Evolutionary conservation across 2,329 filamentous ascomycete species (phyloP).

Genomic region (Colletotrichum sp.): DNA sequence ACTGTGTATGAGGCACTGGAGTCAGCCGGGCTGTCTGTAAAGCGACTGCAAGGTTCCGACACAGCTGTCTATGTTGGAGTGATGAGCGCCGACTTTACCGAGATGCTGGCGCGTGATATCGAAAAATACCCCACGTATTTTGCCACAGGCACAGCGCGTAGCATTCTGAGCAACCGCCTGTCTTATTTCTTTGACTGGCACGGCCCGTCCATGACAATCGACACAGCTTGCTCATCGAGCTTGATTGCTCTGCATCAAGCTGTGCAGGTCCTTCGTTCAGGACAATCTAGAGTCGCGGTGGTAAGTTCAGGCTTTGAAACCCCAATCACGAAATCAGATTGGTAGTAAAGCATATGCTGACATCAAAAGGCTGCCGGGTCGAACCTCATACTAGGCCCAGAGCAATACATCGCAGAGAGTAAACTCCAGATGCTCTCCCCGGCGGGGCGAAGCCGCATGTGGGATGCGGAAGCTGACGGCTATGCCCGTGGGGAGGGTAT

Average conservation of each 20-base stretch:
- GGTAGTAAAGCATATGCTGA: background rate
- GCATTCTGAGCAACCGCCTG: conserved; percentile 43
- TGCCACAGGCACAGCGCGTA: conserved; percentile 33
- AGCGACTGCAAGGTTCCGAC: conserved; percentile 27
- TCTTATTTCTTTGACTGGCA: conserved; percentile 45
- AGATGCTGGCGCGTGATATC: conserved; percentile 23
- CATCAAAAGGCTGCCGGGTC: conserved; percentile 20
- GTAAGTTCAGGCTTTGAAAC: conserved; percentile 7
- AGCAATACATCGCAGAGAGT: conserved; percentile 19
- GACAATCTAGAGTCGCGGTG: conserved; percentile 33
- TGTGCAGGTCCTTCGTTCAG: conserved; percentile 35
- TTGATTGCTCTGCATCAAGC: conserved; percentile 46
- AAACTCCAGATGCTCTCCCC: conserved; percentile 4
- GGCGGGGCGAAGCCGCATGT: conserved; percentile 38
- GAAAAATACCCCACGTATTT: conserved; percentile 28
- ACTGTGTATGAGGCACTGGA: conserved; percentile 39
- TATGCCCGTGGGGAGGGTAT: conserved; percentile 60
- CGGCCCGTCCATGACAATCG: conserved; percentile 45
- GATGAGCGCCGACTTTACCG: conserved; percentile 31
- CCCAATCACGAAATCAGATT: background rate
- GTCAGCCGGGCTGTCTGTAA: conserved; percentile 32
- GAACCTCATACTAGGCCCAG: conserved; percentile 23
- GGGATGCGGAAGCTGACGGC: conserved; percentile 51
- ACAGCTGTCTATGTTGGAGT: conserved; percentile 37
- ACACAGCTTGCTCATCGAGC: conserved; percentile 50